Conservation (phyloP, 495 filamentous ascomycete species). For the Neurospora sp. region DNA sequence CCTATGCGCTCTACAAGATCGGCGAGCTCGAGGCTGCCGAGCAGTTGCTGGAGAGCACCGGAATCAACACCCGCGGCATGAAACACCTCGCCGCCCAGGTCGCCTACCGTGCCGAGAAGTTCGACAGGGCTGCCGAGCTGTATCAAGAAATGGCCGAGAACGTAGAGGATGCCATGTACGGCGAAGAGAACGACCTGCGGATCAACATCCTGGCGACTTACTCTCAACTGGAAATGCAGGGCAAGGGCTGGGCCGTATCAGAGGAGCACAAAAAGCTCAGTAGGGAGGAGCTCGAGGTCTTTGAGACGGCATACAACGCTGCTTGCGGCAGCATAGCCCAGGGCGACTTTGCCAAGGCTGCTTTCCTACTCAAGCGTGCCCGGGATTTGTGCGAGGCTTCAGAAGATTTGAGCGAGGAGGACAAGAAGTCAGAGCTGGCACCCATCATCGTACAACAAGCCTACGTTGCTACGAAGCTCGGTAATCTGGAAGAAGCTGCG, state of each 20-base stretch:
- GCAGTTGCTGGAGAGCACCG: constrained; percentile 39
- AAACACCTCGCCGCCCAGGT: constrained; percentile 85
- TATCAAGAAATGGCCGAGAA: constrained; percentile 54
- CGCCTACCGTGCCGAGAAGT: constrained; percentile 75
- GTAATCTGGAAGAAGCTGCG: constrained; percentile 64
- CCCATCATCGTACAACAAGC: constrained; percentile 82
- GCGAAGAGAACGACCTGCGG: constrained; percentile 74
- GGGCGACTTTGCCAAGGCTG: constrained; percentile 63
- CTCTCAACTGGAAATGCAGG: constrained; percentile 82
- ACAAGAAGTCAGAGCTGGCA: constrained; percentile 70
- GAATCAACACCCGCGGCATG: constrained; percentile 35
- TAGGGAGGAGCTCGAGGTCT: constrained; percentile 75
- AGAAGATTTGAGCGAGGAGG: constrained; percentile 74
- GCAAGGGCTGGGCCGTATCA: constrained; percentile 30
- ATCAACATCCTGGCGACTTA: constrained; percentile 76
- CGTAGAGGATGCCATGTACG: constrained; percentile 31
- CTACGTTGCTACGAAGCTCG: constrained; percentile 64
- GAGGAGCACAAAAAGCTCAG: constrained; percentile 41
- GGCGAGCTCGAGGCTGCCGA: constrained; percentile 67
- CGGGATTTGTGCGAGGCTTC: constrained; percentile 77
- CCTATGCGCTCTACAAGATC: constrained; percentile 86
- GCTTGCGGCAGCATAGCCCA: constrained; percentile 78
- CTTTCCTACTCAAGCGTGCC: constrained; percentile 72
- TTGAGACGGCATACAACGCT: constrained; percentile 89
- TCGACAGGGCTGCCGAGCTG: constrained; percentile 55